Percentiles rank a stretch among this genome's conserved stretches.
Conservation (phyloP, 2,329 filamentous ascomycete species). For the Akanthomyces dipterigenus region DNA sequence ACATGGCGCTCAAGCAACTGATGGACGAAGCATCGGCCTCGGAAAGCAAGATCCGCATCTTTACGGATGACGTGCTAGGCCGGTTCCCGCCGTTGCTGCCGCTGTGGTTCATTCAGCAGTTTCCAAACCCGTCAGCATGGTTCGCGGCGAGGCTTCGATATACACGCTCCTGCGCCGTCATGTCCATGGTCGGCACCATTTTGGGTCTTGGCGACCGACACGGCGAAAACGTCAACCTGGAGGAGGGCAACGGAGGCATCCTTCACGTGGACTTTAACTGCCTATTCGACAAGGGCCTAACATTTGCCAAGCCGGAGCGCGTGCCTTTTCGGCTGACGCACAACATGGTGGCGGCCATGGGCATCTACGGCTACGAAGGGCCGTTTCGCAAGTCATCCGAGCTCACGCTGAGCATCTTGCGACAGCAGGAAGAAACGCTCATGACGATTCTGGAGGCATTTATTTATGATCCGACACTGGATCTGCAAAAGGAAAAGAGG, state of each 20-base stretch:
- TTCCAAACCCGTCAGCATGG: slow-evolving; percentile 88
- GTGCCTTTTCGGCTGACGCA: slow-evolving; percentile 96
- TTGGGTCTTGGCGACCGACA: slow-evolving; percentile 90
- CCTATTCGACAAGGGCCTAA: slow-evolving; percentile 94
- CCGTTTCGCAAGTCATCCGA: slow-evolving; percentile 90
- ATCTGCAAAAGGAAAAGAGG: slow-evolving; percentile 68
- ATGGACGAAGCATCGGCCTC: slow-evolving; percentile 57
- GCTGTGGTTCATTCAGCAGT: slow-evolving; percentile 93
- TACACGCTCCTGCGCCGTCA: slow-evolving; percentile 89
- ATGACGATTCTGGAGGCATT: slow-evolving; percentile 98
- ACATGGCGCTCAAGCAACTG: slow-evolving; percentile 54
- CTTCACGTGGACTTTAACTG: slow-evolving; percentile 99
- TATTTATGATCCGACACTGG: slow-evolving; percentile 91
- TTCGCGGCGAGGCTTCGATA: slow-evolving; percentile 84
- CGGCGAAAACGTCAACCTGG: slow-evolving; percentile 92
- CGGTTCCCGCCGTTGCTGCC: slow-evolving; percentile 79
- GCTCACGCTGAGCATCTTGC: slow-evolving; percentile 73
- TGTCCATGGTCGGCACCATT: slow-evolving; percentile 99
- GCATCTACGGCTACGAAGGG: slow-evolving; percentile 86
- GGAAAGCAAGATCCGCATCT: slow-evolving; percentile 59
- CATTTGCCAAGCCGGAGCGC: slow-evolving; percentile 87
- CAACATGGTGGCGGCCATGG: slow-evolving; percentile 98
- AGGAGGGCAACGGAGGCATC: slow-evolving; percentile 87
- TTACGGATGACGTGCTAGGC: slow-evolving; percentile 56
- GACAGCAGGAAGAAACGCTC: slow-evolving; percentile 89